Evolutionary conservation across 495 filamentous ascomycete genomes (phyloP).

Genomic region (Lindgomyces ingoldianus): DNA sequence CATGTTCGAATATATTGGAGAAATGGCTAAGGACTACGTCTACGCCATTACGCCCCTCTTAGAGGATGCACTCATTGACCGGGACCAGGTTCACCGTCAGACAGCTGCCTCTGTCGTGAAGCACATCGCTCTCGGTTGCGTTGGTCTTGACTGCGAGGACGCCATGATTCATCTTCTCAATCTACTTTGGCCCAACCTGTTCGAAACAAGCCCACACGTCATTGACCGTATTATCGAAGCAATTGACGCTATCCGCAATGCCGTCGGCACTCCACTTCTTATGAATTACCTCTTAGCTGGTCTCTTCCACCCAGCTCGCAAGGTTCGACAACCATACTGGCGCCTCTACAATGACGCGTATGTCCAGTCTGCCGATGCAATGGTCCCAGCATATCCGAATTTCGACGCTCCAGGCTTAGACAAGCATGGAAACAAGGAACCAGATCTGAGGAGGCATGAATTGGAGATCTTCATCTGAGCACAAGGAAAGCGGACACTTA

Average conservation of each 20-base stretch:
- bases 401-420: conserved; percentile 50
- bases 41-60: conserved; percentile 97
- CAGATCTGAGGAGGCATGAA: conserved; percentile 72
- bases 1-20: conserved; percentile 98
- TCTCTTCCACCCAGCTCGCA: conserved; percentile 92
- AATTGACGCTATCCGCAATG: conserved; percentile 93
- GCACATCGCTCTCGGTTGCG: conserved; percentile 93
- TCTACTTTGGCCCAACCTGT: conserved; percentile 93
- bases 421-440: conserved; percentile 48
- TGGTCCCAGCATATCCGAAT: conserved; percentile 93
- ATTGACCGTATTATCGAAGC: conserved; percentile 97
- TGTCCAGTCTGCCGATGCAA: conserved; percentile 86
- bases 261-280: conserved; percentile 83
- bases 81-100: conserved; percentile 97
- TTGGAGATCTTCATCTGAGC: conserved; percentile 77
- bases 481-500: neutral
- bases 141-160: conserved; percentile 97
- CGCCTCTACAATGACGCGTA: conserved; percentile 96
- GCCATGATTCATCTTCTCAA: conserved; percentile 98
- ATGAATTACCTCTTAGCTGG: conserved; percentile 99
- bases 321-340: conserved; percentile 93
- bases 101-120: conserved; percentile 96
- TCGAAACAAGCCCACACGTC: conserved; percentile 97
- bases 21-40: conserved; percentile 99
- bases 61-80: conserved; percentile 95